phyloP scores from a whole-genome alignment of 345 rosid species.

The Eucalyptus albens region DNA sequence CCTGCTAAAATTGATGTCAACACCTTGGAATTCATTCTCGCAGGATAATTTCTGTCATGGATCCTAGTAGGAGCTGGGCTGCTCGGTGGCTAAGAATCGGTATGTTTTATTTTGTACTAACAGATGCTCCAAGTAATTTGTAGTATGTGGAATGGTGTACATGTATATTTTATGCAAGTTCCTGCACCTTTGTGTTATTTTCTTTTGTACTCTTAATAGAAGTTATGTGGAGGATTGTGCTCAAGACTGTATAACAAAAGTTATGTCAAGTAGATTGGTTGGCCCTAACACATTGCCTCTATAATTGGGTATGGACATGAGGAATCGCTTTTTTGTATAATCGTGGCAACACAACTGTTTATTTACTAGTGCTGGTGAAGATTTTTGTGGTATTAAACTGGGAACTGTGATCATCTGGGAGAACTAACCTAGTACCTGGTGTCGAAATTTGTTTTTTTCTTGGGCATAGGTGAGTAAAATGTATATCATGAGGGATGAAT shows the following conservation, averaged over 20 bases:
- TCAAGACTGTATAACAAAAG: too few relatives aligned
- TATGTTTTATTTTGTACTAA: constrained; percentile 1
- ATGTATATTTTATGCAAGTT: background rate
- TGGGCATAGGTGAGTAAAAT: background rate
- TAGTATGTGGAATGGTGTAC: background rate
- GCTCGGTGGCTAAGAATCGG: constrained; percentile 97
- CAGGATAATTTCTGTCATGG: constrained; percentile 94
- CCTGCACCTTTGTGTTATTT: background rate
- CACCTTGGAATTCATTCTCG: background rate
- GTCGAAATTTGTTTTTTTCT: background rate
- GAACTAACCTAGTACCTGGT: background rate
- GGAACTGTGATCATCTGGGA: background rate
- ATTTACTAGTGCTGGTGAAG: background rate
- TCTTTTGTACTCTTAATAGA: background rate
- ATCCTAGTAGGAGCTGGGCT: constrained; percentile 91
- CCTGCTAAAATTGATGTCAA: background rate
- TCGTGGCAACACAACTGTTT: background rate
- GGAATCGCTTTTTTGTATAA: background rate
- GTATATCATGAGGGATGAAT: background rate
- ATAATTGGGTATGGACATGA: background rate
- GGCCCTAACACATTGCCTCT: background rate
- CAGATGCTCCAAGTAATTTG: background rate
- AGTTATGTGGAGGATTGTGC: background rate
- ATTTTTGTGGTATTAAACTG: background rate
- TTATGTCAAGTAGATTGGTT: background rate